Conservation (phyloP, 129 eudicot species). For the Apium graveolens region DNA sequence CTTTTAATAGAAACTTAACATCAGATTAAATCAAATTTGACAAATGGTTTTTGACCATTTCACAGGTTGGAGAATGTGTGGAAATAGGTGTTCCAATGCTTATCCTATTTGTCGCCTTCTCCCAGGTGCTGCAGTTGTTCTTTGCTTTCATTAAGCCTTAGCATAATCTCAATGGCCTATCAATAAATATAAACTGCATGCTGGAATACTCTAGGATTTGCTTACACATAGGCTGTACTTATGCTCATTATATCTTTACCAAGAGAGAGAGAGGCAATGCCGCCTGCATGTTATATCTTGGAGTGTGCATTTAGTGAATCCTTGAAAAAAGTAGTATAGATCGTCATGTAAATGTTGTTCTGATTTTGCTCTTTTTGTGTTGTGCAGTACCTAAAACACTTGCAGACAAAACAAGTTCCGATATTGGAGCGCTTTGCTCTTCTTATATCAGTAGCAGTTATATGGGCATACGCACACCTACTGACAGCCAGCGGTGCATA, state of each 20-base stretch:
- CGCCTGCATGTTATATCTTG: too few species aligned
- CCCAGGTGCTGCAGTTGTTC: constrained; percentile 48
- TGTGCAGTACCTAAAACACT: constrained; percentile 79
- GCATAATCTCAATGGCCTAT: not conserved
- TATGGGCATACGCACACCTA: constrained; percentile 97
- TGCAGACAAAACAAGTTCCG: constrained; percentile 72
- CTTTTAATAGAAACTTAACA: not conserved
- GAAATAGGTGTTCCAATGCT: constrained; percentile 95
- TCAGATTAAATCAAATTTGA: not conserved
- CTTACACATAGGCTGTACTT: not conserved
- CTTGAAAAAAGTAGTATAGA: not conserved
- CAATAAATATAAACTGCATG: not conserved
- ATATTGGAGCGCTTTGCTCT: constrained; percentile 90
- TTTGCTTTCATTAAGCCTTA: not conserved
- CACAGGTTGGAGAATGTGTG: constrained; percentile 86
- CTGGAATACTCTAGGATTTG: not conserved
- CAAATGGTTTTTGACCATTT: constrained; percentile 8
- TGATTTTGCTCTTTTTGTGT: constrained; percentile 3
- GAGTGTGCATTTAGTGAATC: not conserved
- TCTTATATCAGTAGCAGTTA: constrained; percentile 57
- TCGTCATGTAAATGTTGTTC: too few species aligned
- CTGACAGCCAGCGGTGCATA: constrained; percentile 96
- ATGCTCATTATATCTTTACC: not conserved
- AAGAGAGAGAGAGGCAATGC: too few species aligned
- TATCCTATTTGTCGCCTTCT: constrained; percentile 69